Percentiles rank a stretch among this genome's conserved stretches.
Evolutionary conservation across 2,329 filamentous ascomycete genomes (phyloP).

Genomic region (Microsporum audouinii): DNA sequence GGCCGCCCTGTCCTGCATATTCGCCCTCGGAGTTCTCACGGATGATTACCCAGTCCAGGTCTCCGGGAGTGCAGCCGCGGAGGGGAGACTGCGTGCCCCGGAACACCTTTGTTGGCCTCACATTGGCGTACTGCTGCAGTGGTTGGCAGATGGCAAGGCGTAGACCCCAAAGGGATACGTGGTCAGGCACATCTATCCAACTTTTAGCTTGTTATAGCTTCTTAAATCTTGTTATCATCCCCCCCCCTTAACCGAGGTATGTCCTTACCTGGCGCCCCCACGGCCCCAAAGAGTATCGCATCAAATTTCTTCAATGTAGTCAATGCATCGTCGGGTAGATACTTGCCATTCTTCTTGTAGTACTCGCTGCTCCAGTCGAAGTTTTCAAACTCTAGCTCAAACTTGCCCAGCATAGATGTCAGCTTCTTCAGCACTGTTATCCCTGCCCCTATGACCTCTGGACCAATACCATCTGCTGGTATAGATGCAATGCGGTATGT

Average conservation of each 20-base stretch:
- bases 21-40: slow-evolving; percentile 47
- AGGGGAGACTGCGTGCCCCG: slow-evolving; percentile 43
- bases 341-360: slow-evolving; percentile 42
- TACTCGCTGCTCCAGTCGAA: slow-evolving; percentile 41
- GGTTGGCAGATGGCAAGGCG: slow-evolving; percentile 46
- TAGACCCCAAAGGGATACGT: slow-evolving; percentile 47
- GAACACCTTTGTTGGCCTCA: slow-evolving; percentile 43
- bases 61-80: slow-evolving; percentile 35
- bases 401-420: slow-evolving; percentile 33
- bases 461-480: slow-evolving; percentile 58
- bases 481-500: slow-evolving; percentile 49
- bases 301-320: slow-evolving; percentile 42
- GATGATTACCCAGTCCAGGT: slow-evolving; percentile 46
- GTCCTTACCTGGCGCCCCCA: slow-evolving; percentile 43
- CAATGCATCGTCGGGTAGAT: slow-evolving; percentile 42
- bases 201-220: not conserved
- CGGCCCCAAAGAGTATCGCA: slow-evolving; percentile 49
- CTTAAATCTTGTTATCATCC: not conserved
- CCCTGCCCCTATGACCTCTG: slow-evolving; percentile 54
- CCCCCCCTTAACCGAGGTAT: not conserved
- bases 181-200: slow-evolving; percentile 42
- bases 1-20: slow-evolving; percentile 45
- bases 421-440: slow-evolving; percentile 42
- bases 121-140: slow-evolving; percentile 47
- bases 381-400: slow-evolving; percentile 41